A percentile compares a stretch with the other conserved stretches of the same genome.
phyloP scores from a whole-genome alignment of 495 filamentous ascomycete species.

The Massariosphaeria phaeospora region DNA sequence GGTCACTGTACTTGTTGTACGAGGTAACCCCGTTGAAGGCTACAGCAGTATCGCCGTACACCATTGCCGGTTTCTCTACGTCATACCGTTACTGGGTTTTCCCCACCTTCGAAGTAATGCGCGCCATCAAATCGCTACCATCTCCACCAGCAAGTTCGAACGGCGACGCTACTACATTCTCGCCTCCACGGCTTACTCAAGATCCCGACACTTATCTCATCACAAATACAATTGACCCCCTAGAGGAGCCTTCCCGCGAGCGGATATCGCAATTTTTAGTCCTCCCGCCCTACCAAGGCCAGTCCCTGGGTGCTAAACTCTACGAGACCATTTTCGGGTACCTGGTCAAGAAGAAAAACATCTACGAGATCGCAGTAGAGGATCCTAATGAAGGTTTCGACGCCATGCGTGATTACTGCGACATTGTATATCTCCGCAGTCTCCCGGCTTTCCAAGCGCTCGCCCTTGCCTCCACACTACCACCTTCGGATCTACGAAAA shows the following conservation, averaged over 20 bases:
- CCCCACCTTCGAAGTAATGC: slow-evolving; percentile 36
- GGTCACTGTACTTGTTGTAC: slow-evolving; percentile 75
- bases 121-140: slow-evolving; percentile 37
- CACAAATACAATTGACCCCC: slow-evolving; percentile 8
- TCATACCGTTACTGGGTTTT: slow-evolving; percentile 77
- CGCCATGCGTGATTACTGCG: slow-evolving; percentile 77
- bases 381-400: slow-evolving; percentile 95
- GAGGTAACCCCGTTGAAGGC: slow-evolving; percentile 28
- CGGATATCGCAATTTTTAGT: slow-evolving; percentile 94
- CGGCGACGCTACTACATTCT: neutral
- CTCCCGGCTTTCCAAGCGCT: slow-evolving; percentile 51
- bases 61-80: slow-evolving; percentile 79
- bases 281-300: slow-evolving; percentile 77
- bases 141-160: slow-evolving; percentile 37
- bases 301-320: slow-evolving; percentile 71
- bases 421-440: slow-evolving; percentile 62
- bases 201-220: slow-evolving; percentile 17
- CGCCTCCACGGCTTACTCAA: slow-evolving; percentile 5
- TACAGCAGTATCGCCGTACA: slow-evolving; percentile 54
- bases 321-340: slow-evolving; percentile 70
- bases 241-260: slow-evolving; percentile 58
- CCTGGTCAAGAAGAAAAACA: slow-evolving; percentile 57
- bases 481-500: slow-evolving; percentile 28
- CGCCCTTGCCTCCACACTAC: slow-evolving; percentile 47
- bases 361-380: slow-evolving; percentile 85